Evolutionary conservation across 106 monocot species (phyloP).

Genomic region (Dendrobium officinale): DNA sequence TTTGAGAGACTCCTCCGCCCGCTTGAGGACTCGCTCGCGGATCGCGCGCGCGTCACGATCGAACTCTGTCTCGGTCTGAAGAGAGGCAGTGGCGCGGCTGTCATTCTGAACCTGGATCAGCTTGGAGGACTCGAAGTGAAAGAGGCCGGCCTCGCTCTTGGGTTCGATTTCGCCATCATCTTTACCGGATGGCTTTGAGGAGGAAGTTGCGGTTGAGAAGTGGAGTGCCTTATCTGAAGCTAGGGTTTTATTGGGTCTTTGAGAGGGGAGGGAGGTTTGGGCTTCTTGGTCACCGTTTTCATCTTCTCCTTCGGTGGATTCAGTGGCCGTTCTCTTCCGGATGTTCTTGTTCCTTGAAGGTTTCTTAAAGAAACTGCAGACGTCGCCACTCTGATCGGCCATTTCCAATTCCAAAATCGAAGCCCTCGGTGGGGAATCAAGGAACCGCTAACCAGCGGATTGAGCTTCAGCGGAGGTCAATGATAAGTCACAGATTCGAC

Average conservation of each 20-base stretch:
- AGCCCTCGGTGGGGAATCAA: not conserved
- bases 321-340: constrained; percentile 40
- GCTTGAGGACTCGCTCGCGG: constrained; percentile 75
- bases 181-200: constrained; percentile 7
- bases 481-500: too few species aligned
- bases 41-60: constrained; percentile 78
- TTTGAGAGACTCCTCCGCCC: constrained; percentile 51
- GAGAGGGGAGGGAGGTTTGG: not conserved
- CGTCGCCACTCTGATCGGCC: constrained; percentile 13
- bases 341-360: constrained; percentile 39
- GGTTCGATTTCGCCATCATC: constrained; percentile 2
- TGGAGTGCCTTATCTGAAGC: constrained; percentile 45
- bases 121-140: constrained; percentile 80
- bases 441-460: not conserved
- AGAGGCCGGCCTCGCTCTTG: constrained; percentile 13
- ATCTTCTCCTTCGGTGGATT: constrained; percentile 19
- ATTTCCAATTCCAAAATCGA: not conserved
- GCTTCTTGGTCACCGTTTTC: constrained; percentile 8
- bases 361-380: constrained; percentile 24
- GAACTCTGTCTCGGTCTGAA: constrained; percentile 94
- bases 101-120: constrained; percentile 87
- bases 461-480: not conserved
- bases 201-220: constrained; percentile 41
- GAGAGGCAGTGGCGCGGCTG: constrained; percentile 76
- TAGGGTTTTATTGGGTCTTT: constrained; percentile 24